Base-by-base conservation (phyloP, 225 moss, liverwort and hornwort species). In the Takakia lepidozioides region DNA sequence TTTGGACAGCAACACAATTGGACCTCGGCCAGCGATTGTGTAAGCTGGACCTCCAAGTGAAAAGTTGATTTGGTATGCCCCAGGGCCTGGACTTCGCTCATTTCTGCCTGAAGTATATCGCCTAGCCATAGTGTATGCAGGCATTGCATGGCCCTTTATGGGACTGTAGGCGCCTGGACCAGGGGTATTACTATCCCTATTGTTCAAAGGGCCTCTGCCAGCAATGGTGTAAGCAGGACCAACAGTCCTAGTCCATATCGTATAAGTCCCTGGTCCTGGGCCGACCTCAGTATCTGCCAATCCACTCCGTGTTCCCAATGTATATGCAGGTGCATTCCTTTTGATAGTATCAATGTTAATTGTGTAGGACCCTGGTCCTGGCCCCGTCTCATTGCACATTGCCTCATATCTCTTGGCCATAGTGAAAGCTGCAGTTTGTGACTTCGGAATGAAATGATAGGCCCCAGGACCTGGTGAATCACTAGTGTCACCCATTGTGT, bases 351-450 rank as follows among this genome's bases (percentile, higher is more conserved):
- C 5, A 0, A 37, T 36, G 3, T 64, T 38, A 40, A 53, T 48
- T 48, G 42, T 5, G 5, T 84, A 84, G 0, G 76, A 64, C 21
- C 80, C 73, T 2, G 72, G 81, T 7, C 85, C 67, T n/a, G 70
- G 78, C 6, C 52, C 64, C 3, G 38, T 29, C 4, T 70, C 46
- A 1, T 14, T 51, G 19, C 35, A 27, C 3, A 68, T 55, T 27
- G 52, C 67, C 2, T 69, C 59, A 0, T 68, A 49, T 2, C 64
- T 52, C 6, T 62, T 52, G 0, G 81, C 81, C 2, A 80, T 73
- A 3, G 67, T 62, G 13, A 60, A 71, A 7, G 72, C 50, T 0
- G 68, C 78, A 9, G 70, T 70, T 6, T 67, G 68, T 4, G 64
- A 73, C 25, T 82, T 54, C 0, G 63, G 47, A 1, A 32, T 2